Evolutionary conservation across 2,329 filamentous ascomycete species (phyloP), one percentile per base, ranked within the genome.

Genomic region (Diaporthe sp.): DNA sequence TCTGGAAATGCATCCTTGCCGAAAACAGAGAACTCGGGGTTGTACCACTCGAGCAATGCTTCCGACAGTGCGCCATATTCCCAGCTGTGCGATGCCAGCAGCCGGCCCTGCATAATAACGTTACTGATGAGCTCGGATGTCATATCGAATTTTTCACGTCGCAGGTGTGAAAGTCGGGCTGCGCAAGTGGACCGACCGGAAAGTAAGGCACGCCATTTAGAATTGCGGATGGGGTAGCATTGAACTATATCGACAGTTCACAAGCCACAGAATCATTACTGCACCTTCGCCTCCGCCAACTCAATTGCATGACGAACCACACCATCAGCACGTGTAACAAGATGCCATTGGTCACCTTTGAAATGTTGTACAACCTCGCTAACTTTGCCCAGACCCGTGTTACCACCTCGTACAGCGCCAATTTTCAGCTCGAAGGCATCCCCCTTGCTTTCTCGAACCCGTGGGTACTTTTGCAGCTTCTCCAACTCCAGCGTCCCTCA

Each of bases 31-130:
- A 31, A 28, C 15, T 47, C 60, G 2, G 60, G 60, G 25, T 47
- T 65, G 4, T 65, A 31, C 60, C 60, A 65, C 25, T 65, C 60
- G 17, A 65, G 39, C 15, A 65, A 28, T 12, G 60, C 60, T 28
- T 65, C 60, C 1, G 60, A 65, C 1, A 65, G 25, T 20, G 60
- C 25, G 15, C 60, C 60, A 13, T 65, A 65, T 20, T 65, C 60
- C 60, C 60, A 65, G 39, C 60, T 65, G 42, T 65, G 60, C 25
- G 60, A 65, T 3, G 60, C 60, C 25, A 65, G 60, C 39, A 31
- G 25, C 8, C 60, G 60, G 0, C 17, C 60, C 39, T 65, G 60
- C 60, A 17, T 31, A 4, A 65, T 65, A 2, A 65, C 25, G 8
- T 47, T 65, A 17, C 13, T 22, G 60, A 65, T 34, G 25, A 47